Evolutionary conservation across 176 grass and related monocot species (phyloP).

Genomic region (Tillandsia fasciculata): DNA sequence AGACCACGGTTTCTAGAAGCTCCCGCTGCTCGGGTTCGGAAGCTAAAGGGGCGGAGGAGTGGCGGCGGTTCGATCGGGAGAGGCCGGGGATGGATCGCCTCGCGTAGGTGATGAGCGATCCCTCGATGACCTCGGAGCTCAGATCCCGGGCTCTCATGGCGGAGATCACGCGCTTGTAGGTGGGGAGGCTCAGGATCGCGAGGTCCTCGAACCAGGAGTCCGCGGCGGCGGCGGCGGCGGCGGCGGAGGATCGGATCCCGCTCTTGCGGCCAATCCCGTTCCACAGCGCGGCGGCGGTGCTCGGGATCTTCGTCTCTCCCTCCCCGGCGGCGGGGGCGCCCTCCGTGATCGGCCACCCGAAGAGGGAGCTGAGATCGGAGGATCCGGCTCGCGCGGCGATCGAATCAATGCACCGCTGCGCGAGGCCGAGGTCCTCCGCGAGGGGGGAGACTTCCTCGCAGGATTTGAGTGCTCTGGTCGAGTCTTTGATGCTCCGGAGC

Average conservation of each 20-base stretch:
- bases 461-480: slow-evolving; percentile 68
- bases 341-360: slow-evolving; percentile 73
- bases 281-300: neutral
- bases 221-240: neutral
- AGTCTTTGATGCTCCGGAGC: slow-evolving; percentile 56
- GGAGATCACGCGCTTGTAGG: slow-evolving; percentile 64
- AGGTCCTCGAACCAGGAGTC: slow-evolving; percentile 82
- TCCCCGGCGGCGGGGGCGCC: slow-evolving; percentile 7
- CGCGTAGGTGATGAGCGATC: slow-evolving; percentile 74
- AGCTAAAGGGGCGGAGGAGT: neutral
- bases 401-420: slow-evolving; percentile 68
- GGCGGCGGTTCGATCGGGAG: slow-evolving; percentile 51
- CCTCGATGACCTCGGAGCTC: slow-evolving; percentile 63
- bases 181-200: slow-evolving; percentile 47
- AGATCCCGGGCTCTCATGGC: slow-evolving; percentile 68
- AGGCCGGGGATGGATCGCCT: slow-evolving; percentile 83
- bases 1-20: slow-evolving; percentile 78
- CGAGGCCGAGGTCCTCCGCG: slow-evolving; percentile 61
- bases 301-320: neutral
- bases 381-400: slow-evolving; percentile 52
- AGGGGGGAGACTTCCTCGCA: slow-evolving; percentile 61
- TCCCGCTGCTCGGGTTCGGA: slow-evolving; percentile 65
- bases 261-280: slow-evolving; percentile 17
- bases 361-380: slow-evolving; percentile 60
- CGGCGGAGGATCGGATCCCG: slow-evolving; percentile 2